These are phyloP conservation scores for Pilasporangium apinafurcum DNA, from an alignment of 352 stramenopile genomes.

Conservation along the genomic window DNA sequence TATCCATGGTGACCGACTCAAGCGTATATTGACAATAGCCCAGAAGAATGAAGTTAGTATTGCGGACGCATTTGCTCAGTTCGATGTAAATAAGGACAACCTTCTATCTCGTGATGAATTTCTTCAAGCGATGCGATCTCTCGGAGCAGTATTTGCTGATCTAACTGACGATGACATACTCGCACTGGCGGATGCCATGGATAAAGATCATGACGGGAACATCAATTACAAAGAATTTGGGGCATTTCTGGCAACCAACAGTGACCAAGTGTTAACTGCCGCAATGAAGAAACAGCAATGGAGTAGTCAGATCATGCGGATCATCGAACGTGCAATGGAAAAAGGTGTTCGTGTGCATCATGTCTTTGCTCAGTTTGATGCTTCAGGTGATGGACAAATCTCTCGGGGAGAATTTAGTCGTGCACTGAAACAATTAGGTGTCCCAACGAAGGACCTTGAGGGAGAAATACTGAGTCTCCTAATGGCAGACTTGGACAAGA, in stretches of 20 bases:
- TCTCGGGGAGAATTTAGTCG: constrained; percentile 45
- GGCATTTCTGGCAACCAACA: constrained; percentile 16
- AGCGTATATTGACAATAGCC: constrained; percentile 22
- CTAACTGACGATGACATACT: constrained; percentile 29
- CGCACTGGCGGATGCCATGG: constrained; percentile 22
- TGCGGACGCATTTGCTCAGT: constrained; percentile 27
- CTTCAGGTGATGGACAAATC: constrained; percentile 50
- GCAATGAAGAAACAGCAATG: constrained; percentile 15
- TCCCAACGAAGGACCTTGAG: constrained; percentile 17
- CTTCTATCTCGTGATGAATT: constrained; percentile 43
- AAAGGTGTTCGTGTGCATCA: constrained; percentile 56
- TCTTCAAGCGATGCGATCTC: constrained; percentile 29
- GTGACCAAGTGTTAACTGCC: neutral
- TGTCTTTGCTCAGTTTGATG: constrained; percentile 60
- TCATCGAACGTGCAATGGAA: constrained; percentile 41
- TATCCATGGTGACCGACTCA: constrained; percentile 23
- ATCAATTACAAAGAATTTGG: constrained; percentile 39
- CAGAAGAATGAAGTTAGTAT: constrained; percentile 21
- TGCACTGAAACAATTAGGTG: constrained; percentile 45
- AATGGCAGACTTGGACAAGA: constrained; percentile 42
- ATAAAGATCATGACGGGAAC: constrained; percentile 38
- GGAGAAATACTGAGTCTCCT: constrained; percentile 33
- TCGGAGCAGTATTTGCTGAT: constrained; percentile 38
- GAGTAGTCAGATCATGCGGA: constrained; percentile 42
- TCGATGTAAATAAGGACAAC: constrained; percentile 37